Evolutionary conservation across 2,329 filamentous ascomycete genomes (phyloP), one percentile per base, ranked within the genome.

Genomic region (Aspergillus ochraceus): DNA sequence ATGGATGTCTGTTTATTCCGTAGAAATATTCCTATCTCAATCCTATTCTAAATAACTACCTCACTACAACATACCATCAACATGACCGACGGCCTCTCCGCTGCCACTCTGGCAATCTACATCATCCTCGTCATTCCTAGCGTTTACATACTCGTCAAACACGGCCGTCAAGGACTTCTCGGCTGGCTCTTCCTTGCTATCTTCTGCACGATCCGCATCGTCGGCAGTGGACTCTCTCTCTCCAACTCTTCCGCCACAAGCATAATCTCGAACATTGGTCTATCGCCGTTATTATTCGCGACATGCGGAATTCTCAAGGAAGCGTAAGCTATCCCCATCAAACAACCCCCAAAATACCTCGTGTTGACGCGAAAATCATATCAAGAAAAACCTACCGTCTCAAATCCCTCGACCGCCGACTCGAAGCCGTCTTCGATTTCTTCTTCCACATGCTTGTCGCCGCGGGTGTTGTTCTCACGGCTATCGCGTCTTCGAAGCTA

Each of bases 151-250:
- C 58, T 75, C 1, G 50, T 70, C 39, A 71, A 68, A 24, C 78
- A 80, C 60, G 73, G 74, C 30, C 59, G 66, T 39, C 19, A 60
- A 6, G 75, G 75, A n/a, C 54, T 76, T 4, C 46, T 80, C 4
- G 75, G 76, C 49, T 81, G 78, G 77, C 54, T 70, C 26, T 80
- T 76, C 57, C 64, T 80, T 4, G 58, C 70, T 30, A 57, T 69
- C 4, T 81, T 80, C 58, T 78, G 77, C 49, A 61, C 63, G 1
- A 66, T 79, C 0, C 72, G 74, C 9, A 72, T 81, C 24, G 58
- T 77, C 8, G 72, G 74, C 14, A 72, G 65, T 42, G 67, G 54
- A 4, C 19, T 70, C 6, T 61, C 57, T 3, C 36, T 64, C 1
- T 58, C 54, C 2, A 42, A 54, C 36, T 30, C 59, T 3, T 67